Base-by-base conservation (phyloP, 2,329 filamentous ascomycete genomes). In the Cryphonectria naterciae region DNA sequence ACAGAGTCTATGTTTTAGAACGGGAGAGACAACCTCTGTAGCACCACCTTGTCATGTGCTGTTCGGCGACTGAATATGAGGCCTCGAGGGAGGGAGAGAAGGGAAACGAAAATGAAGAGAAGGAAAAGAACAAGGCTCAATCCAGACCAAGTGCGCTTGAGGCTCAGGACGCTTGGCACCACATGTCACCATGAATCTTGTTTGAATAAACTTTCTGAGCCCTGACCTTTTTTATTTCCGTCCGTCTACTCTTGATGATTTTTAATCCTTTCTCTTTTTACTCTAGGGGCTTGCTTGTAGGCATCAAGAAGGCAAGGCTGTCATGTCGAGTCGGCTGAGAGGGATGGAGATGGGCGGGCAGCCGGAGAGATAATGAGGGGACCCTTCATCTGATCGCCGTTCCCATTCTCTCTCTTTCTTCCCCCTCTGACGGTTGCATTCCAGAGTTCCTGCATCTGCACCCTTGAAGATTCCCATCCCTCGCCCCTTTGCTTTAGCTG, bases 351-450 rank as follows among this genome's bases (percentile, higher is more conserved):
- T 37, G 25, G 13, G 25, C 17, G 52, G 52, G n/a, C 52, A 19
- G 25, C 28, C 54, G 54, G 54, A 61, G 58, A 39, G 32, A 39
- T 10, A 22, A 39, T 37, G 35, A 10, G 58, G 46, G 32, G 19
- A 39, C 58, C 58, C 32, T 61, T 61, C 10, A 61, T 61, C 35
- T 39, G 58, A 61, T 61, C 58, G 58, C 35, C 58, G 35, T 61
- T 22, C 35, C 35, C 58, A 19, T 49, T 4, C 19, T 39, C 58
- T 39, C 58, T 39, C 2, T 32, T 32, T 32, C 32, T 32, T 4
- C n/a, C 58, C 11, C 2, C 22, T n/a, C 58, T 61, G 58, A n/a
- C 3, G 32, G 35, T 10, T n/a, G 35, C 58, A 61, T 61, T 61
- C 58, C 58, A 61, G 19, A 39, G 58, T 22, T 39, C 32, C 58